A percentile compares a stretch with the other conserved stretches of the same genome.
phyloP scores from a whole-genome alignment of 179 eudicot genomes.

The Beta lomatogona region DNA sequence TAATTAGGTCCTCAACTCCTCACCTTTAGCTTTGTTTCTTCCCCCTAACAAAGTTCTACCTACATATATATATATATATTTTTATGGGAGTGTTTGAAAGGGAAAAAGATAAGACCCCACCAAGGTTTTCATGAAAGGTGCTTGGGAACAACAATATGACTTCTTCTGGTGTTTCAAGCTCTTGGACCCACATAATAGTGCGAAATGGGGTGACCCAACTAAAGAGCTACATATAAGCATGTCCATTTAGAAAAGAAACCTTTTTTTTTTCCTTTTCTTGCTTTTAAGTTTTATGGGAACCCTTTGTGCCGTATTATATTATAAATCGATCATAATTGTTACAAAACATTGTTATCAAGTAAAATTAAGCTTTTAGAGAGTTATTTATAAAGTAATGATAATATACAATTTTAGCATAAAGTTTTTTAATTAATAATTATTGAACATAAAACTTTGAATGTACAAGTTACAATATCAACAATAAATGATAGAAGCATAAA shows the following conservation, averaged over 20 bases:
- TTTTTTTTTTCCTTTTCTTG: conserved; percentile 10
- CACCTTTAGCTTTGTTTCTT: conserved; percentile 15
- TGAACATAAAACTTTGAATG: neutral
- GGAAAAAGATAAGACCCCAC: conserved; percentile 41
- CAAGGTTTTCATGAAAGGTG: conserved; percentile 56
- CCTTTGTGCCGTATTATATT: neutral
- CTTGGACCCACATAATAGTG: conserved; percentile 36
- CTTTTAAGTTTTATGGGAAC: neutral
- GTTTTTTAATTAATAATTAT: too few species aligned
- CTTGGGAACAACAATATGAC: conserved; percentile 53
- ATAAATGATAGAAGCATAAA: too few species aligned
- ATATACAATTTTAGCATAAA: too few species aligned
- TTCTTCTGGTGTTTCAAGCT: conserved; percentile 40
- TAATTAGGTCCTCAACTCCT: neutral
- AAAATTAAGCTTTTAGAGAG: too few species aligned
- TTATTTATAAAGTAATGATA: too few species aligned
- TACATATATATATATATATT: conserved; percentile 29
- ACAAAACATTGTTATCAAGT: too few species aligned
- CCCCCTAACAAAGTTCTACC: conserved; percentile 20
- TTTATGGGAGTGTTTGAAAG: neutral
- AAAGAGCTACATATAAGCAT: conserved; percentile 46
- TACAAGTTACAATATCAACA: too few species aligned
- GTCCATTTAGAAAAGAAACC: conserved; percentile 13
- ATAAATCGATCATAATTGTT: too few species aligned
- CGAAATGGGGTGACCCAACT: conserved; percentile 41